Evolutionary conservation across 1,139 yeast species (phyloP), one percentile per base, ranked within the genome.

Genomic region (Hemisphaericaspora lyxosophila): DNA sequence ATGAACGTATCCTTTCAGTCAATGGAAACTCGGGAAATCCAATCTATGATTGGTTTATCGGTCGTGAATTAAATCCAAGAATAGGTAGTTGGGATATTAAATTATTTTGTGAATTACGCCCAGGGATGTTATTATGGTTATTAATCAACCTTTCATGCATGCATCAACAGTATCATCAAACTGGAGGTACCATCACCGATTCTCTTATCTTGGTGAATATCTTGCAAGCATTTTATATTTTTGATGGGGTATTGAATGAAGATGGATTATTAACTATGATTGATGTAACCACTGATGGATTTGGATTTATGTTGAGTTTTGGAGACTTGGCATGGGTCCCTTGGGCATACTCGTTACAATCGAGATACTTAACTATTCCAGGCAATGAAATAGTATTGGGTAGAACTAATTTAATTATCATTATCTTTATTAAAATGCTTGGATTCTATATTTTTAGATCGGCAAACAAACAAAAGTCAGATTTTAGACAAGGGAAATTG

Each of bases 241-340:
- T 89, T 53, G 98, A 94, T 57, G 97, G 97, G 28, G 95, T 92
- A 0, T 67, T 87, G 48, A 89, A 89, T 59, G 98, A 92, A 60
- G 85, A 80, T 52, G 97, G 97, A 9, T 75, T 84, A 12, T 69
- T 92, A 45, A 80, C 94, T 4, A 94, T 94, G 97, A 90, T 92
- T 75, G 98, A 92, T 57, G 79, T 89, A 38, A 86, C 95, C 11
- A 87, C 96, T 14, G 98, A 92, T 63, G 98, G 98, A 0, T 88
- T 92, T 60, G 98, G 98, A 1, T 89, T 82, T 64, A 92, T 92
- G 98, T 70, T 92, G 36, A 79, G 90, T 7, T 90, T 90, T 67
- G 98, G 98, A 24, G 98, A 92, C 58, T 72, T 92, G 54, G 81
- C 95, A 1, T 77, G 94, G 71, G 88, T 92, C n/a, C 98, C 98